Percentiles rank a stretch among this genome's conserved stretches.
phyloP scores from a whole-genome alignment of 768 basidiomycete genomes.

The Psilocybe azurescens region DNA sequence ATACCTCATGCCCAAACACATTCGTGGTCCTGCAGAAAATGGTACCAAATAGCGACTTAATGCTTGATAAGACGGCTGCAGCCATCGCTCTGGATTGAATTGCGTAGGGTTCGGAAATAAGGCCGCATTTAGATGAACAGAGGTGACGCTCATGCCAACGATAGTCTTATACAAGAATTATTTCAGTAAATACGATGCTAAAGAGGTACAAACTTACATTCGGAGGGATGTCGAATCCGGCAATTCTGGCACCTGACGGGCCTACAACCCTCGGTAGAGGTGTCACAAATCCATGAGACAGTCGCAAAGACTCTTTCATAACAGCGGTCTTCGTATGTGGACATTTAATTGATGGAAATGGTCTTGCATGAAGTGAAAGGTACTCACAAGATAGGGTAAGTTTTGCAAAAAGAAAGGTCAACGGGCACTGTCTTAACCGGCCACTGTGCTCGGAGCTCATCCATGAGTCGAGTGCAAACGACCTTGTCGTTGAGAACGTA shows the following conservation, averaged over 20 bases:
- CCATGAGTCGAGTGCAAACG: slow-evolving; percentile 30
- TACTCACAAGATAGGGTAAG: slow-evolving; percentile 47
- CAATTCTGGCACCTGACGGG: slow-evolving; percentile 36
- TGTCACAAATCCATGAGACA: slow-evolving; percentile 46
- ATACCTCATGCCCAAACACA: slow-evolving; percentile 51
- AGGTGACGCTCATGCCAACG: slow-evolving; percentile 43
- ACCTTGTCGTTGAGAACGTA: slow-evolving; percentile 37
- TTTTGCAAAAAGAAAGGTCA: slow-evolving; percentile 38
- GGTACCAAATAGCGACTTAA: slow-evolving; percentile 44
- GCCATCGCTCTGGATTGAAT: slow-evolving; percentile 51
- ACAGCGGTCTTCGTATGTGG: slow-evolving; percentile 44
- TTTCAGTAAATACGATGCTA: neutral
- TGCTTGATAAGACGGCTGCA: slow-evolving; percentile 32
- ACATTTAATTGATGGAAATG: neutral
- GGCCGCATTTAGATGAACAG: slow-evolving; percentile 41
- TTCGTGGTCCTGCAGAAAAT: slow-evolving; percentile 50
- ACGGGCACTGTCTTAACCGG: slow-evolving; percentile 35
- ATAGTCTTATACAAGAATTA: slow-evolving; percentile 35
- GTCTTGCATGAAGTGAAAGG: neutral
- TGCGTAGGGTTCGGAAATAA: slow-evolving; percentile 42
- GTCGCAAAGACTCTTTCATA: slow-evolving; percentile 51
- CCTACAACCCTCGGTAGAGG: slow-evolving; percentile 50
- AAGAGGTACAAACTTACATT: slow-evolving; percentile 33
- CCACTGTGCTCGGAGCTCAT: slow-evolving; percentile 41
- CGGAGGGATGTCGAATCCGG: slow-evolving; percentile 39